Evolutionary conservation across 352 stramenopile genomes (phyloP).

Genomic region (Phytopythium vexans): DNA sequence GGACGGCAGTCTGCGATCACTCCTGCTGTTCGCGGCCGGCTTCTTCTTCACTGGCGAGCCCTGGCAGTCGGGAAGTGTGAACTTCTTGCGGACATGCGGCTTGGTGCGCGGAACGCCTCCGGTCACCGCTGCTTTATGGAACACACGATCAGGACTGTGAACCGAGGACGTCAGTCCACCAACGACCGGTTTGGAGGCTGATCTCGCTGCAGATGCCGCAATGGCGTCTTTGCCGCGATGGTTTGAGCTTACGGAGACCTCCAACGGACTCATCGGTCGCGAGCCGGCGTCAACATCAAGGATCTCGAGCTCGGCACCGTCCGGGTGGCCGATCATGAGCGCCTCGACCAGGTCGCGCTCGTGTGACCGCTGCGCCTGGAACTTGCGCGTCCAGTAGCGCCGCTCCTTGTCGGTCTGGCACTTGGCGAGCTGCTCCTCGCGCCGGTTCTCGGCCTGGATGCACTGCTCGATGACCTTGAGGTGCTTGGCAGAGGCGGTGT

Average conservation of each 20-base stretch:
- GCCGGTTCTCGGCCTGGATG: conserved; percentile 66
- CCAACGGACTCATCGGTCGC: background rate
- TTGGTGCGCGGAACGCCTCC: conserved; percentile 32
- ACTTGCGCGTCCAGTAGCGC: conserved; percentile 49
- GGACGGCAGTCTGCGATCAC: too few species aligned
- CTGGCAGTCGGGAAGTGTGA: conserved; percentile 36
- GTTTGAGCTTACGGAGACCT: too few species aligned
- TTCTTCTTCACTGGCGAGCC: conserved; percentile 24
- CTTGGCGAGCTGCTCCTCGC: conserved; percentile 49
- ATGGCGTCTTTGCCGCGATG: too few species aligned
- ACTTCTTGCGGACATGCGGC: conserved; percentile 34
- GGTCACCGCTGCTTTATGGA: conserved; percentile 30
- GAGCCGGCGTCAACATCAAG: conserved; percentile 16
- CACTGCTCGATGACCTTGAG: conserved; percentile 74
- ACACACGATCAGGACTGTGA: conserved; percentile 31
- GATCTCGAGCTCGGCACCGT: conserved; percentile 24
- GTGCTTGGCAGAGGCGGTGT: conserved; percentile 39
- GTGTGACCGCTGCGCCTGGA: conserved; percentile 46
- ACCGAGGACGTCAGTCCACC: conserved; percentile 19
- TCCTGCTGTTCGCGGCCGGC: background rate
- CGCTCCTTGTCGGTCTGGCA: conserved; percentile 47
- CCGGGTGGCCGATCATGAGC: conserved; percentile 44
- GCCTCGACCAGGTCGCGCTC: conserved; percentile 54
- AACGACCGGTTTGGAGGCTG: background rate
- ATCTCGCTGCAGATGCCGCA: too few species aligned